Base-by-base conservation (phyloP, 768 basidiomycete species). In the Sporobolomyces roseus region DNA sequence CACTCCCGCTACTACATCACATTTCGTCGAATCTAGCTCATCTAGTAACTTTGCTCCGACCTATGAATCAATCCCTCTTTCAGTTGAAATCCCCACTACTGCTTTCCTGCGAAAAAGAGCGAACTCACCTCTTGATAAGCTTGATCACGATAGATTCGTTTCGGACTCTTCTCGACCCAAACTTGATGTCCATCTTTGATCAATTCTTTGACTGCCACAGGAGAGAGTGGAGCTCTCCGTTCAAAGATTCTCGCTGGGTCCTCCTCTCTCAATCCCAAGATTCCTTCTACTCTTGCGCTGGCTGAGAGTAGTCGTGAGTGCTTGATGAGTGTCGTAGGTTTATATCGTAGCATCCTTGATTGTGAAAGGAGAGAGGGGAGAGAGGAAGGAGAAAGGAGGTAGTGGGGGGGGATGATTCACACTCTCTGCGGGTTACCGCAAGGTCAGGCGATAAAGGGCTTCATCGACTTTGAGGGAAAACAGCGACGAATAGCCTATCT, bases 221-320 rank as follows among this genome's bases (percentile, higher is more conserved):
- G 93, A 0, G 89, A 90, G 51, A 96, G 80, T 3, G 93, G 91
- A 35, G 84, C 85, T 23, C 93, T 83, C 13, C 93, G 83, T 77
- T 94, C 93, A 91, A 91, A 96, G 63, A 90, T 85, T 59, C 93
- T 81, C 35, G 79, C 72, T 0, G 88, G 86, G 76, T 93, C 88
- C 77, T 96, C 93, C 45, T 87, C 84, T 23, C 90, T 81, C 30
- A 88, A 82, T 25, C 86, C 87, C 19, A 88, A 61, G 2, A 23
- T 58, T 7, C 52, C 63, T n/a, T 60, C 58, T 9, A 48, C 1
- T 21, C 45, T 25, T 6, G n/a, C n/a, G n/a, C 45, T 8, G 2
- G 58, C 49, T 25, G 58, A 17, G 30, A 30, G 45, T 3, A 60
- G n/a, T n/a, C n/a, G n/a, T n/a, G 7, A 7, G 27, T 33, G 16